Percentiles rank a stretch among this genome's conserved stretches.
These are phyloP conservation scores for Elsinoe necatrix DNA, from an alignment of 2,329 filamentous ascomycete species.

Conservation along the genomic window DNA sequence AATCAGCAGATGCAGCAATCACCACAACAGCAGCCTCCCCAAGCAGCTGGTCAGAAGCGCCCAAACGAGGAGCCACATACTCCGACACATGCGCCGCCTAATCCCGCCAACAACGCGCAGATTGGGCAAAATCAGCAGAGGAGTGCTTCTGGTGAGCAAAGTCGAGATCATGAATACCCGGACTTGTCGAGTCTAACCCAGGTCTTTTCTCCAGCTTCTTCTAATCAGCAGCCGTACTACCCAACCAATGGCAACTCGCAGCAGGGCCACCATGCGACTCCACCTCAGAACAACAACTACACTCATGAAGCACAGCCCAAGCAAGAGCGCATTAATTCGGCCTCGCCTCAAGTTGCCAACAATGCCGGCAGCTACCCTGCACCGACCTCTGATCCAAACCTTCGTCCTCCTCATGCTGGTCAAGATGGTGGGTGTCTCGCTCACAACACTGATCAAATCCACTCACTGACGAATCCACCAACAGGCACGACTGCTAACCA, in stretches of 20 bases:
- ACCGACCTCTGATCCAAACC: conserved; percentile 7
- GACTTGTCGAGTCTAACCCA: conserved; percentile 38
- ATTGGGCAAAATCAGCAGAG: conserved; percentile 25
- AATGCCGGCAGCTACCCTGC: conserved; percentile 7
- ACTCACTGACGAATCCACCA: conserved; percentile 16
- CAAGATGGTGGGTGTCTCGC: conserved; percentile 9
- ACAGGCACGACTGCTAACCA: conserved; percentile 27
- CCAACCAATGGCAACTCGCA: conserved; percentile 16
- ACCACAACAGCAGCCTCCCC: conserved; percentile 18
- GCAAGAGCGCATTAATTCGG: conserved; percentile 5
- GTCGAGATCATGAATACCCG: conserved; percentile 26
- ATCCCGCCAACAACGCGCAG: conserved; percentile 37
- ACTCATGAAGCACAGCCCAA: conserved; percentile 11
- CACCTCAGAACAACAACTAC: conserved; percentile 12
- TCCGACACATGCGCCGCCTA: conserved; percentile 42
- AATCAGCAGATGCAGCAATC: conserved; percentile 13
- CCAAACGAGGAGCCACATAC: conserved; percentile 42
- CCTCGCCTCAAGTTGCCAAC: conserved; percentile 15
- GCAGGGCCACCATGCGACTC: conserved; percentile 2
- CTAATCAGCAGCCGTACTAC: conserved; percentile 35
- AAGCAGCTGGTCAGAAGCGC: conserved; percentile 37
- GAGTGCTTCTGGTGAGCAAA: conserved; percentile 13
- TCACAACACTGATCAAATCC: neutral
- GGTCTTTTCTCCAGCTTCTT: conserved; percentile 36
- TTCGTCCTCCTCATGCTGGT: neutral